phyloP scores from a whole-genome alignment of 805 yeast genomes.

The Wickerhamomyces mucosus region DNA sequence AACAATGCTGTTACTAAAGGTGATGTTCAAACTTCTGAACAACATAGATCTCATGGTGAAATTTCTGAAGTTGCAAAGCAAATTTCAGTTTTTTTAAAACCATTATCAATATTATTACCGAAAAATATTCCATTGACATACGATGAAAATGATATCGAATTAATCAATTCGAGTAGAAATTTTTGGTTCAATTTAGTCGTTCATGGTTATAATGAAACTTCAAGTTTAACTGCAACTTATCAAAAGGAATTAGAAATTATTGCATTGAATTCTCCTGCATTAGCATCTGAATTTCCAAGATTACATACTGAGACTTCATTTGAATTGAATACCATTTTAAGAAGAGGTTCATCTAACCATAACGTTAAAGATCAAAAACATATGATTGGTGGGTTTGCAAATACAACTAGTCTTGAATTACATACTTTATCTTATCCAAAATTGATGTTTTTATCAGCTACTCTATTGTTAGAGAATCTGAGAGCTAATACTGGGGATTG shows the following conservation, averaged over 20 bases:
- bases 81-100: slow-evolving; percentile 54
- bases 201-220: slow-evolving; percentile 70
- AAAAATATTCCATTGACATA: slow-evolving; percentile 32
- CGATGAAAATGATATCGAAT: slow-evolving; percentile 35
- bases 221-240: slow-evolving; percentile 42
- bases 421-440: slow-evolving; percentile 59
- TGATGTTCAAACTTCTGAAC: slow-evolving; percentile 65
- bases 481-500: slow-evolving; percentile 78
- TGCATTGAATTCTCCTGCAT: slow-evolving; percentile 81
- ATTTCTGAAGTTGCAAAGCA: slow-evolving; percentile 62
- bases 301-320: slow-evolving; percentile 84
- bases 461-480: slow-evolving; percentile 67
- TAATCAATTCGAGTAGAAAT: slow-evolving; percentile 60
- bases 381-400: slow-evolving; percentile 30
- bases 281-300: slow-evolving; percentile 73
- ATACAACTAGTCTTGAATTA: slow-evolving; percentile 39
- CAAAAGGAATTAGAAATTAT: slow-evolving; percentile 47
- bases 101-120: slow-evolving; percentile 72
- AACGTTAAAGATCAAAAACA: slow-evolving; percentile 70
- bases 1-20: slow-evolving; percentile 66
- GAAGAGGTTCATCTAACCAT: slow-evolving; percentile 81
- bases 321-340: slow-evolving; percentile 81
- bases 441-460: slow-evolving; percentile 79
- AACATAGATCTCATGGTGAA: slow-evolving; percentile 70
- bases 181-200: slow-evolving; percentile 92